A percentile compares a stretch with the other conserved stretches of the same genome.
These are phyloP conservation scores for Diospyros kaki DNA, from an alignment of 148 eudicot genomes.

Conservation along the genomic window DNA sequence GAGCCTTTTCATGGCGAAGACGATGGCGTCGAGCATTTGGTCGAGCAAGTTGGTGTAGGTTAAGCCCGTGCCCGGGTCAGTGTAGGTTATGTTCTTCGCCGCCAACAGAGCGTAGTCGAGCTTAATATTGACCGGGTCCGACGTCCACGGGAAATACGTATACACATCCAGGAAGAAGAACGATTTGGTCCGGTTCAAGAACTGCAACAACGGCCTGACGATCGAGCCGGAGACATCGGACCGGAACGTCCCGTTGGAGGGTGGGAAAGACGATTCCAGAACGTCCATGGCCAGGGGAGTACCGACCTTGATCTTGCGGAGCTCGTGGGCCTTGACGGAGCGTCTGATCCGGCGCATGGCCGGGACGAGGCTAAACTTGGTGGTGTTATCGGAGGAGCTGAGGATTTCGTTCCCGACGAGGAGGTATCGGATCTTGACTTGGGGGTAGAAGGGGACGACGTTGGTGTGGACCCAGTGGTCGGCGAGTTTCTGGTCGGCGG, in stretches of 20 bases:
- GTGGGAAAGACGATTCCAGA: slow-evolving; percentile 61
- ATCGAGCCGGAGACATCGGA: slow-evolving; percentile 41
- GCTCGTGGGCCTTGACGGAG: slow-evolving; percentile 33
- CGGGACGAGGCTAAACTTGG: slow-evolving; percentile 59
- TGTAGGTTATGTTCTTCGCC: slow-evolving; percentile 31
- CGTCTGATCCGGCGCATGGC: slow-evolving; percentile 60
- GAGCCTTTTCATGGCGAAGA: slow-evolving; percentile 62
- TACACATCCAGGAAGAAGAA: slow-evolving; percentile 76
- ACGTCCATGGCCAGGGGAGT: slow-evolving; percentile 81
- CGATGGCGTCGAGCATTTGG: slow-evolving; percentile 73
- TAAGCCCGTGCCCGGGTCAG: slow-evolving; percentile 56
- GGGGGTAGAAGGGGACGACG: slow-evolving; percentile 57
- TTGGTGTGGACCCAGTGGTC: slow-evolving; percentile 66
- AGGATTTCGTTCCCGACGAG: slow-evolving; percentile 91
- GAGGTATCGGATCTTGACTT: slow-evolving; percentile 61
- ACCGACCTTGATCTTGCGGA: slow-evolving; percentile 65
- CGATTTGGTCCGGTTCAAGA: slow-evolving; percentile 72
- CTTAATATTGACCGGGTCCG: slow-evolving; percentile 41
- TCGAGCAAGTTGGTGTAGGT: slow-evolving; percentile 67
- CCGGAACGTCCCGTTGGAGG: slow-evolving; percentile 68
- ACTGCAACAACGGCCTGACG: slow-evolving; percentile 62
- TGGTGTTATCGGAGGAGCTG: slow-evolving; percentile 31
- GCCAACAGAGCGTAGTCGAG: slow-evolving; percentile 60
- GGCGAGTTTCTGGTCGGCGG: slow-evolving; percentile 65
- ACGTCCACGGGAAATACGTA: slow-evolving; percentile 71